Conservation (phyloP, 75 land plant genomes). For the Cupressus sempervirens region DNA sequence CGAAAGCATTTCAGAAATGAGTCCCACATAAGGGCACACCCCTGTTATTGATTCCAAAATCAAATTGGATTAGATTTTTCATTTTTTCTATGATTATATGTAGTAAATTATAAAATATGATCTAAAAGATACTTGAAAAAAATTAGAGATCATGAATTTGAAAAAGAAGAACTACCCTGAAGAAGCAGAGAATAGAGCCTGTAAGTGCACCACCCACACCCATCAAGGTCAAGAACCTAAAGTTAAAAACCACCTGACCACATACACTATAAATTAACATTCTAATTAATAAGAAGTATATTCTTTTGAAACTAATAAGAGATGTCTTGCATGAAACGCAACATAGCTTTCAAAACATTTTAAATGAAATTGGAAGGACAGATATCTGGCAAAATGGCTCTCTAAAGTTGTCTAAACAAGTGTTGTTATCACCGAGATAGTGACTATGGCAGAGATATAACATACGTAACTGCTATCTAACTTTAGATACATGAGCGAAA, state of each 20-base stretch:
- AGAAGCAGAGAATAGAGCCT: slow-evolving; percentile 34
- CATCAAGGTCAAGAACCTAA: slow-evolving; percentile 31
- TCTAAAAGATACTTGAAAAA: not conserved
- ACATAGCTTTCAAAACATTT: not conserved
- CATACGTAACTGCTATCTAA: too few species aligned
- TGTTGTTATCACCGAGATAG: too few species aligned
- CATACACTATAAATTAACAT: not conserved
- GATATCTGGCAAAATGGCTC: not conserved
- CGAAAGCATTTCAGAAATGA: not conserved
- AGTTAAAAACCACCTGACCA: slow-evolving; percentile 29
- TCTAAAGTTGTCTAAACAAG: too few species aligned
- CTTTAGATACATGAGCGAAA: too few species aligned
- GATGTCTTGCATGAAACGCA: not conserved
- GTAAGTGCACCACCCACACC: slow-evolving; percentile 33
- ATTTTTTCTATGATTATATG: too few species aligned
- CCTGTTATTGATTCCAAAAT: not conserved
- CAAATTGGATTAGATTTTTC: not conserved
- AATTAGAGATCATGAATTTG: not conserved
- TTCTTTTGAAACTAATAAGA: too few species aligned
- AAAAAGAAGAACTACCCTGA: slow-evolving; percentile 19
- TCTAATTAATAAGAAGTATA: not conserved
- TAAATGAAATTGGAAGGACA: not conserved
- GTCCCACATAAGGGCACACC: not conserved
- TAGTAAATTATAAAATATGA: too few species aligned
- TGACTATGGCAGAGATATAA: too few species aligned